Evolutionary conservation across 805 yeast genomes (phyloP).

Genomic region (Suhomyces canberraensis): DNA sequence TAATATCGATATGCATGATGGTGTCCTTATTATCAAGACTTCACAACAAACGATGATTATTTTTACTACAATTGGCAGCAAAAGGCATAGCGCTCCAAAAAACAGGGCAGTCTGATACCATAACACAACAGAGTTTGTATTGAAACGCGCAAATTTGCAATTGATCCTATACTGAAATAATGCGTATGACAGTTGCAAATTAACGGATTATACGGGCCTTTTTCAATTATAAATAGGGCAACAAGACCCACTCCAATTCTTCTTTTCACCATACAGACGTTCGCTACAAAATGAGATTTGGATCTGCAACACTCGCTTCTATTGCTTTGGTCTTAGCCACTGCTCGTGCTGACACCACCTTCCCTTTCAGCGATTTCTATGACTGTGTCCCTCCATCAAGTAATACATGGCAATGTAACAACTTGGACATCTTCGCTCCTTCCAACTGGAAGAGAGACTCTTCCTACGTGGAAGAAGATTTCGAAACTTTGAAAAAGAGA

Average conservation of each 20-base stretch:
- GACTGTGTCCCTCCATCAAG: constrained; percentile 5
- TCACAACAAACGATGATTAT: neutral
- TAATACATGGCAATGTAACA: constrained; percentile 1
- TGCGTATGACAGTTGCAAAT: neutral
- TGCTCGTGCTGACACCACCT: constrained; percentile 7
- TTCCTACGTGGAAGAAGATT: constrained; percentile 6
- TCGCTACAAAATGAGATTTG: constrained; percentile 5
- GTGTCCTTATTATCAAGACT: neutral
- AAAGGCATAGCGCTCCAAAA: too few relatives aligned
- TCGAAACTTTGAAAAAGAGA: constrained; percentile 8
- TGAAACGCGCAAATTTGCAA: neutral
- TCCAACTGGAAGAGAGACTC: constrained; percentile 4
- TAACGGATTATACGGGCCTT: too few relatives aligned
- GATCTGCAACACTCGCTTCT: constrained; percentile 3
- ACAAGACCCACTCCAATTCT: neutral
- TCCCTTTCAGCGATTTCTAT: constrained; percentile 4
- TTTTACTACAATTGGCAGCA: neutral
- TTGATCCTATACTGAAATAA: neutral
- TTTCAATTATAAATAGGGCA: neutral
- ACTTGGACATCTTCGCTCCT: constrained; percentile 5
- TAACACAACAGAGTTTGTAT: neutral
- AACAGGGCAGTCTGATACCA: neutral
- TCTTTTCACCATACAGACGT: neutral
- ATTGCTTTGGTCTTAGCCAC: constrained; percentile 7
- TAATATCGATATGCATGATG: neutral